A percentile compares a stretch with the other conserved stretches of the same genome.
These are phyloP conservation scores for Myxozyma mucilagina DNA, from an alignment of 805 yeast species.

Conservation along the genomic window DNA sequence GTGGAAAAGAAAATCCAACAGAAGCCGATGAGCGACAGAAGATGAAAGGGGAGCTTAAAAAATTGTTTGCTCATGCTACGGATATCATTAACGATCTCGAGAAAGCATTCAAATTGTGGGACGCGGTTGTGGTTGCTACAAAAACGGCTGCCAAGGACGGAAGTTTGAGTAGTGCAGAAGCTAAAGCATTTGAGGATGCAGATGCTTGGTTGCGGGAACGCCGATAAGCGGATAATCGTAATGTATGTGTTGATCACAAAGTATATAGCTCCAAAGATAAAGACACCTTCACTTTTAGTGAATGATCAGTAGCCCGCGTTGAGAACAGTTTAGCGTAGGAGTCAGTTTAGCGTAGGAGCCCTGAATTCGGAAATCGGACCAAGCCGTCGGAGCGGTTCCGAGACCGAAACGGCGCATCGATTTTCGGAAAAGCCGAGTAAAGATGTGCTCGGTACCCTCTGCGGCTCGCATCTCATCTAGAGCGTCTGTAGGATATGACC, in stretches of 20 bases:
- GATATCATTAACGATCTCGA: constrained; percentile 34
- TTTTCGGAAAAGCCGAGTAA: background rate
- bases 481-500: background rate
- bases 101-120: constrained; percentile 38
- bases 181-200: constrained; percentile 20
- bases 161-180: constrained; percentile 15
- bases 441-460: background rate
- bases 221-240: background rate
- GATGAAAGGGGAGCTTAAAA: constrained; percentile 26
- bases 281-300: no score
- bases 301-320: no score
- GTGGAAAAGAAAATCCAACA: constrained; percentile 24
- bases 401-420: no score
- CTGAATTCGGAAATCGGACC: background rate
- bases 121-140: constrained; percentile 33
- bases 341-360: no score
- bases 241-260: no score
- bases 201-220: constrained; percentile 62
- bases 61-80: constrained; percentile 36
- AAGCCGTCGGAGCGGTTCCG: background rate
- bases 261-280: no score
- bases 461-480: background rate
- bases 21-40: constrained; percentile 16
- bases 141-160: constrained; percentile 27
- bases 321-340: no score